Conservation (phyloP, 768 basidiomycete species). For the Lepiota brunneoincarnata region DNA sequence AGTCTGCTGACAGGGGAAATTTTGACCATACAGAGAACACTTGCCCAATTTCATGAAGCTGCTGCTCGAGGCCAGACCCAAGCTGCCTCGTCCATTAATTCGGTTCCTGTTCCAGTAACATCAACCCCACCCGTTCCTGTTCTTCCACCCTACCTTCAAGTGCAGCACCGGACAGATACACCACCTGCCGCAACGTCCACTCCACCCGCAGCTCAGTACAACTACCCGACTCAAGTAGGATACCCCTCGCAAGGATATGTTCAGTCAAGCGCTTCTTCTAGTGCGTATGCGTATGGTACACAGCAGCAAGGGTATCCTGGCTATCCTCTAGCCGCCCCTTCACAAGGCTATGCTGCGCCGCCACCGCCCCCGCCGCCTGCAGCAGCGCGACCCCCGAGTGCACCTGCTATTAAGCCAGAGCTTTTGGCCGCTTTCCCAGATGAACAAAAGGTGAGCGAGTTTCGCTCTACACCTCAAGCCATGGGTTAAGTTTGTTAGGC, state of each 20-base stretch:
- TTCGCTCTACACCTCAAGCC: conserved; percentile 7
- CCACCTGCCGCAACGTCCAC: conserved; percentile 23
- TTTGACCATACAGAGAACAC: conserved; percentile 46
- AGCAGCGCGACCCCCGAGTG: not conserved
- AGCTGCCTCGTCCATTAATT: conserved; percentile 21
- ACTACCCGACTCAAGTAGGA: conserved; percentile 16
- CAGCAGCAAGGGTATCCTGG: conserved; percentile 16
- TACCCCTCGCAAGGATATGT: conserved; percentile 15
- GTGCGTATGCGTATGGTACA: conserved; percentile 14
- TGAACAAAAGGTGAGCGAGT: conserved; percentile 56
- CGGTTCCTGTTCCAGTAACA: conserved; percentile 21
- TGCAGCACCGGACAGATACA: conserved; percentile 32
- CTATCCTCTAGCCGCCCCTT: conserved; percentile 19
- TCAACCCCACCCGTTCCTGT: conserved; percentile 34
- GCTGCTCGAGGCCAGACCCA: conserved; percentile 21
- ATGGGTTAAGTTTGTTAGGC: conserved; percentile 35
- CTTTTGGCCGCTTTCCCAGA: conserved; percentile 61
- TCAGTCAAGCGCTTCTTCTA: conserved; percentile 11
- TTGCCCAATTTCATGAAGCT: conserved; percentile 47
- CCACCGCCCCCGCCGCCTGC: conserved; percentile 26
- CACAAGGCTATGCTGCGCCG: conserved; percentile 17
- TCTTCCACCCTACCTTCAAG: conserved; percentile 45
- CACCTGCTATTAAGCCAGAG: conserved; percentile 29
- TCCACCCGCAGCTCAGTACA: conserved; percentile 25
- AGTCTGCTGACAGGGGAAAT: not conserved